Base-by-base conservation (phyloP, 768 basidiomycete genomes). In the Omphalotus guepiniiformis region DNA sequence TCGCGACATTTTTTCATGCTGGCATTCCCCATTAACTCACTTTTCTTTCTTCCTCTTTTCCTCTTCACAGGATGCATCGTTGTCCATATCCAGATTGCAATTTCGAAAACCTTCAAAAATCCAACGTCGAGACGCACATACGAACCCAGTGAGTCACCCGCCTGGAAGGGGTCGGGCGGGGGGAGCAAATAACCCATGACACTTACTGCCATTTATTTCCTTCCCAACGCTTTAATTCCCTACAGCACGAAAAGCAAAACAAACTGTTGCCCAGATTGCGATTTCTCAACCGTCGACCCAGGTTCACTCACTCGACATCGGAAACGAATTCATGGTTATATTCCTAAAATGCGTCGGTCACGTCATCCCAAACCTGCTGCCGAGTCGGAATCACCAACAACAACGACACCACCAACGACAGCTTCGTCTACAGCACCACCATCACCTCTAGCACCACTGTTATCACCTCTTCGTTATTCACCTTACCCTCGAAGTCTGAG, bases 141-240 rank as follows among this genome's bases (percentile, higher is more conserved):
- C 57, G 57, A 4, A 53, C 32, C 1, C 65, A 67, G 63, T 64
- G 40, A 51, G 63, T 56, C 13, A n/a, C n/a, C n/a, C n/a, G n/a
- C n/a, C n/a, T n/a, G n/a, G n/a, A n/a, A n/a, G n/a, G n/a, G n/a
- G n/a, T n/a, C n/a, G n/a, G n/a, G n/a, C n/a, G n/a, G n/a, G n/a
- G n/a, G n/a, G n/a, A 23, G 1, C 19, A 19, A 21, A 16, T 36
- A 19, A 8, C 16, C 29, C 25, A 15, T 18, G n/a, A 23, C n/a
- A n/a, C 9, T 34, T 9, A 34, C 30, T 9, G 11, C 11, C n/a
- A 9, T n/a, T n/a, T n/a, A n/a, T 25, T 16, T 4, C 39, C 25
- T 47, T 11, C 19, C 22, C 15, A 18, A 13, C 27, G 19, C 22
- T 7, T 26, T 48, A 9, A 16, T 46, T 7, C 26, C n/a, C 25